phyloP scores from a whole-genome alignment of 176 grass and related monocot species.

The Puccinellia tenuiflora region DNA sequence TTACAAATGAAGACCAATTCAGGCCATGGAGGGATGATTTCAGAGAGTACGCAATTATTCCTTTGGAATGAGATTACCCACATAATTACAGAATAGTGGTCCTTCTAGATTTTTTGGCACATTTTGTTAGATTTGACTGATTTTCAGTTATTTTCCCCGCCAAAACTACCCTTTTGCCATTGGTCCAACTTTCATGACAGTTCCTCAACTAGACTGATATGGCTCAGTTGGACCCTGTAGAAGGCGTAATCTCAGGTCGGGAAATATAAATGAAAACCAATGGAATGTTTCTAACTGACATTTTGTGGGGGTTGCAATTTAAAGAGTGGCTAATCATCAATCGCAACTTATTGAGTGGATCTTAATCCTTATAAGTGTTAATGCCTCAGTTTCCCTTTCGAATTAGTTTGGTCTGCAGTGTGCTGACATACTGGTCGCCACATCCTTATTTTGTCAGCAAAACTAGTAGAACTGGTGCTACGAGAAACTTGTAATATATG shows the following conservation, averaged over 20 bases:
- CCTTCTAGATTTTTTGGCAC: not conserved
- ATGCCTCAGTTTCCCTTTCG: not conserved
- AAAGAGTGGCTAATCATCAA: too few species aligned
- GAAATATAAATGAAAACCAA: too few species aligned
- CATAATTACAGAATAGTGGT: not conserved
- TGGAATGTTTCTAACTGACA: too few species aligned
- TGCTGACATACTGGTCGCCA: not conserved
- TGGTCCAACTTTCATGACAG: too few species aligned
- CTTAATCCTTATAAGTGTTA: not conserved
- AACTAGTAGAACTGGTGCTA: not conserved
- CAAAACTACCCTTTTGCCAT: too few species aligned
- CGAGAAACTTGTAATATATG: not conserved
- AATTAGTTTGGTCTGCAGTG: not conserved
- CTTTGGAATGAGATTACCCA: slow-evolving; percentile 12
- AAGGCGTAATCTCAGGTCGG: too few species aligned
- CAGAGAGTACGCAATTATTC: slow-evolving; percentile 18
- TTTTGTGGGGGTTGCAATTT: too few species aligned
- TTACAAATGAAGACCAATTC: slow-evolving; percentile 45
- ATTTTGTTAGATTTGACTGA: not conserved
- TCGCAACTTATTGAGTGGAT: too few species aligned
- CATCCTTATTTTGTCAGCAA: not conserved
- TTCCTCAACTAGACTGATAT: too few species aligned
- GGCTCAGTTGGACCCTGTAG: too few species aligned
- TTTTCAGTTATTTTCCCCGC: too few species aligned
- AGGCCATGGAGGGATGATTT: slow-evolving; percentile 48